These are phyloP conservation scores for Penicillium roqueforti DNA, from an alignment of 495 filamentous ascomycete species.

Conservation along the genomic window DNA sequence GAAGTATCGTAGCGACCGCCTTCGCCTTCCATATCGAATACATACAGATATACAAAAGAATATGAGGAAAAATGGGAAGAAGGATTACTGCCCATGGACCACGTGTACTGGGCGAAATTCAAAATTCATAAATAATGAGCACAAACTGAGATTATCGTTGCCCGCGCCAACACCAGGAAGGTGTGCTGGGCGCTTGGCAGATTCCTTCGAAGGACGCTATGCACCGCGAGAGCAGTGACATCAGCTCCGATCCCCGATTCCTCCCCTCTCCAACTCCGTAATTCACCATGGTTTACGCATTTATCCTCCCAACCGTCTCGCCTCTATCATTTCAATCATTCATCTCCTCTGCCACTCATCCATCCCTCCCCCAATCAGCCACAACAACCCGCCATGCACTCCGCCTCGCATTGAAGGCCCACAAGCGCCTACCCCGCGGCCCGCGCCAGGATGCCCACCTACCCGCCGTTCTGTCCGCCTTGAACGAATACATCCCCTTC, in stretches of 20 bases:
- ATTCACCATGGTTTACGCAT: slow-evolving; percentile 75
- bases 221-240: too few relatives aligned
- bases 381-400: slow-evolving; percentile 76
- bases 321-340: slow-evolving; percentile 70
- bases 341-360: slow-evolving; percentile 69
- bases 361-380: slow-evolving; percentile 72
- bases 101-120: too few relatives aligned
- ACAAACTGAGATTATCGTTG: too few relatives aligned
- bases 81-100: too few relatives aligned
- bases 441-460: slow-evolving; percentile 61
- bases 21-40: too few relatives aligned
- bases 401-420: slow-evolving; percentile 69
- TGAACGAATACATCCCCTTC: slow-evolving; percentile 76
- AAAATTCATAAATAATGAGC: too few relatives aligned
- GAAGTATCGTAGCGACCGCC: too few relatives aligned
- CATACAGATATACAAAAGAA: too few relatives aligned
- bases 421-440: slow-evolving; percentile 69
- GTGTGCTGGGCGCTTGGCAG: too few relatives aligned
- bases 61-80: too few relatives aligned
- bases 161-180: too few relatives aligned
- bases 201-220: too few relatives aligned
- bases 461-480: slow-evolving; percentile 56
- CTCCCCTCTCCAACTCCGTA: slow-evolving; percentile 19
- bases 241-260: slow-evolving; percentile 13
- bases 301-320: slow-evolving; percentile 79